Percentiles rank a stretch among this genome's conserved stretches.
These are phyloP conservation scores for Discostella stelligera DNA, from an alignment of 352 stramenopile genomes.

Conservation along the genomic window DNA sequence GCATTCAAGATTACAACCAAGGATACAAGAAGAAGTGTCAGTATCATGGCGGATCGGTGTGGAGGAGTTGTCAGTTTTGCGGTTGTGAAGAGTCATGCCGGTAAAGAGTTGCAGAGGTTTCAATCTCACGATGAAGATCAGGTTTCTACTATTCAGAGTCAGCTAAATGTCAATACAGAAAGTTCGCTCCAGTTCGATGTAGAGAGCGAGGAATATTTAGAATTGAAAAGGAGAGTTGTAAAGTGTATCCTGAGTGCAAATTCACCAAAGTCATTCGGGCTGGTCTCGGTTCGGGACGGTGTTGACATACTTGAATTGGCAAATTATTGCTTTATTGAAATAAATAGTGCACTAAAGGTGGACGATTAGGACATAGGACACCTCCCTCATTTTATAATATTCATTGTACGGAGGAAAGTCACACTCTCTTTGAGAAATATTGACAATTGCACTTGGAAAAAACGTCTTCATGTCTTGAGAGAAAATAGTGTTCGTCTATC, in stretches of 20 bases:
- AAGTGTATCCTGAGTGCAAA: constrained; percentile 42
- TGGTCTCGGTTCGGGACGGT: constrained; percentile 72
- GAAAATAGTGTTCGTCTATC: too few species aligned
- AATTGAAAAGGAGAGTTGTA: constrained; percentile 69
- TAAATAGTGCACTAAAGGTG: constrained; percentile 26
- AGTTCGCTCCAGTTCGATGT: constrained; percentile 76
- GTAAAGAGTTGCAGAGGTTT: constrained; percentile 57
- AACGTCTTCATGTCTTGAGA: too few species aligned
- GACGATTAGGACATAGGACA: constrained; percentile 7
- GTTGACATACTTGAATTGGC: constrained; percentile 77
- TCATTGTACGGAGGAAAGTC: too few species aligned
- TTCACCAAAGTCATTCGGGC: constrained; percentile 30
- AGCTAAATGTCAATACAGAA: constrained; percentile 53
- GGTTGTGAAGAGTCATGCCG: constrained; percentile 61
- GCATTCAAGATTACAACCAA: constrained; percentile 67
- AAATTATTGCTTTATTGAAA: constrained; percentile 65
- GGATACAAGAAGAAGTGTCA: constrained; percentile 41
- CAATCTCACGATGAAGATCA: constrained; percentile 57
- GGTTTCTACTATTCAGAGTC: constrained; percentile 37
- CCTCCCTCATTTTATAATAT: too few species aligned
- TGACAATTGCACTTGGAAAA: too few species aligned
- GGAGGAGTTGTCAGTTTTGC: constrained; percentile 67
- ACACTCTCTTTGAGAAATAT: too few species aligned
- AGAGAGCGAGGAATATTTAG: constrained; percentile 76
- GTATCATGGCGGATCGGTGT: constrained; percentile 69